Evolutionary conservation across 1,284 basidiomycete species (phyloP), one percentile per base, ranked within the genome.

Genomic region (Trichosporon inkin): DNA sequence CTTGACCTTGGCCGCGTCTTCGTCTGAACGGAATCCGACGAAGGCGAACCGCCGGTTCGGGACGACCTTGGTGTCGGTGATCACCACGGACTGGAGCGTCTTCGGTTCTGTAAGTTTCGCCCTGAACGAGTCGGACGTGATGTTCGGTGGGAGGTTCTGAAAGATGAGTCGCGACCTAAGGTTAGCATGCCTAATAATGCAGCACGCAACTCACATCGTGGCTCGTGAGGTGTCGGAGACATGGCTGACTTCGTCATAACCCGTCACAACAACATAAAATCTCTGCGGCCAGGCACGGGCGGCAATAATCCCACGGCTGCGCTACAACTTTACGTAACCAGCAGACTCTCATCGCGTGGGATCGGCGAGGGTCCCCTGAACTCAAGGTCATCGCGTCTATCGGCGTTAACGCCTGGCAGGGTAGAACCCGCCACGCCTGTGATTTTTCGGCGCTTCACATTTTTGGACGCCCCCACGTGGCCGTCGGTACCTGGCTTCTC

Each of bases 31-130:
- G 81, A 87, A 98, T 0, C 95, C 95, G 7, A 97, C 83, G 73
- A 98, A 99, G 0, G 89, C 95, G 72, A 99, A 95, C 36, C 90
- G 82, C 5, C 95, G 83, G 71, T 89, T 90, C 32, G 83, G 81
- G 8, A 93, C 86, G 57, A 98, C 83, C 76, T 90, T 90, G 56
- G 88, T 83, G 79, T 98, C 95, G 5, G 95, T 99, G 60, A 97
- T 83, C 36, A 75, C 70, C 28, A 64, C 56, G 36, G 74, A 66
- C 40, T 67, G 55, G 63, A 74, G 64, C 24, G 64, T 41, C 52
- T 65, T 40, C 53, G 69, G 73, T 52, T 67, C 63, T 71, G 65
- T 67, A 65, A 70, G 53, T 81, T 85, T 20, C 84, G 86, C 1
- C 79, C 79, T n/a, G 87, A 90, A 55, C 82, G 83, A 38, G 80